Base-by-base conservation (phyloP, 495 filamentous ascomycete genomes). In the Hypoxylon perforatum region DNA sequence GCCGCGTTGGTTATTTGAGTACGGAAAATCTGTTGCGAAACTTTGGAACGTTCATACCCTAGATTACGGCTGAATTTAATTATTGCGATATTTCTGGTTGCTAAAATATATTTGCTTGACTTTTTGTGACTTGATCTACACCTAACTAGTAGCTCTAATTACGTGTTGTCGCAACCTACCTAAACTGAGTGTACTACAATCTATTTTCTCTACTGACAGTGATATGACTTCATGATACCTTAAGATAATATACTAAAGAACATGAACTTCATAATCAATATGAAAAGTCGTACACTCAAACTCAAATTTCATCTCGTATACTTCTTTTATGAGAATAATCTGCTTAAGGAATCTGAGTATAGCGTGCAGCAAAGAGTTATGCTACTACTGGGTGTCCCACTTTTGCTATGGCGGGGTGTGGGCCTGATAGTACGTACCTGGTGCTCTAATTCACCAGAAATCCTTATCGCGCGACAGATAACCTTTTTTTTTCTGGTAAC, bases 401-500 rank as follows among this genome's bases (percentile, higher is more conserved):
- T 48, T 21, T 48, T 30, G 21, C 2, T 21, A 8, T 52, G 33
- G 61, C 61, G 61, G 60, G 56, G 60, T 59, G 28, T 64, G 59
- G 59, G 60, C 65, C 35, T n/a, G 14, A 6, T 4, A 42, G 39
- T 42, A n/a, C 12, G 15, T 42, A 15, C 17, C 39, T 17, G n/a
- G n/a, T n/a, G 5, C 7, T 28, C 25, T 28, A 7, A 7, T 3
- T 57, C 59, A 59, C 59, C 65, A 68, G 65, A 63, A 57, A 44
- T 4, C 11, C 36, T 57, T 28, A 69, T 61, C 66, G 66, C 50
- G 60, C 53, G 55, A 51, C 66, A 69, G 57, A 69, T 64, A 57
- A 57, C 60, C 60, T 64, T 50, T 36, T 64, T 50, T 36, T 61
- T 57, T 53, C 59, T 23, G n/a, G 51, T 36, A 54, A 64, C 56